Base-by-base conservation (phyloP, 768 basidiomycete species). In the Psilocybe subaeruginosa region DNA sequence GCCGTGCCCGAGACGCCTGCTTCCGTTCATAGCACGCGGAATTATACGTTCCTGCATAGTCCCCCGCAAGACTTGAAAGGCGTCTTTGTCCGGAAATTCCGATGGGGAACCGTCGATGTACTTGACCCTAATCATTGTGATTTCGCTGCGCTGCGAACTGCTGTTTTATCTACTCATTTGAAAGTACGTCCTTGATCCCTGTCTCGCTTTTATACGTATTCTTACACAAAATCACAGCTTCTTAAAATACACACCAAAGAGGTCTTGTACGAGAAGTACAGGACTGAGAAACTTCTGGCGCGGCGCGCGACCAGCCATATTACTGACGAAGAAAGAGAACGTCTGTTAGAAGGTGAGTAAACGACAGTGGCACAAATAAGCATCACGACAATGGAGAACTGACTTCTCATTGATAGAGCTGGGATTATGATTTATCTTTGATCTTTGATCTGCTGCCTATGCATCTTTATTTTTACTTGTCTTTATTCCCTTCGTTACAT, bases 41-140 rank as follows among this genome's bases (percentile, higher is more conserved):
- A 75, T 49, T 68, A 76, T 61, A 69, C 76, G 27, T 84, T 82
- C 70, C 67, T 84, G 46, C 72, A 80, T n/a, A 78, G 79, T 35
- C 85, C 86, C 23, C 90, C 89, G 23, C 85, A 87, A 19, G 83
- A 88, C 70, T 74, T 93, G 70, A 85, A 83, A 74, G 91, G 92
- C 52, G 80, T 90, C 57, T 94, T 94, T 70, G 79, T 85, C 35
- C 78, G 94, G 64, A 87, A 85, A 70, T 96, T 90, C 73, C 78
- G 93, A 66, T 97, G 95, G 95, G 95, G 95, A 37, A 90, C 83
- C 48, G 82, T 96, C 61, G 91, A 95, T 73, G 93, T 95, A 58
- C 84, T 95, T 52, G 82, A 93, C 73, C 92, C 93, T 55, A 82
- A 80, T 30, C 94, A 97, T 65, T 95, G 92, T 66, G 95, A 97